Conservation (phyloP, 345 rosid genomes). For the Hirschfeldia incana region DNA sequence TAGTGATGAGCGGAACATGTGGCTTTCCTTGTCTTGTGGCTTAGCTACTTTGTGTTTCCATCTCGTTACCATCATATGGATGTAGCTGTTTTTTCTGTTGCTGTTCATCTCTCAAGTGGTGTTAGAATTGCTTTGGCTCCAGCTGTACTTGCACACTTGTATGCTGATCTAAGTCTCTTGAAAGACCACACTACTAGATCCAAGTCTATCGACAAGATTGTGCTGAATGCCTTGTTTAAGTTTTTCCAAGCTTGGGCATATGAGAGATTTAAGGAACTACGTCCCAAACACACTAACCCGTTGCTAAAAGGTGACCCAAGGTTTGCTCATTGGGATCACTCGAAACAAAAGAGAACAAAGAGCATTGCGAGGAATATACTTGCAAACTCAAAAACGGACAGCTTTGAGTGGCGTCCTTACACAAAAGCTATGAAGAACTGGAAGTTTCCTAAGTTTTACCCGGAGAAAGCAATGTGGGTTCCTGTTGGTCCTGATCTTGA, state of each 20-base stretch:
- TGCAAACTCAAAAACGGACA: constrained; percentile 23
- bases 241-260: constrained; percentile 54
- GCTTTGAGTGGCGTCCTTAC: constrained; percentile 56
- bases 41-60: no score
- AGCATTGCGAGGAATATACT: constrained; percentile 23
- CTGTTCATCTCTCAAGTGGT: no score
- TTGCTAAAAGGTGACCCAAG: constrained; percentile 39
- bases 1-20: no score
- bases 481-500: constrained; percentile 13
- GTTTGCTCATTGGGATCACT: constrained; percentile 38
- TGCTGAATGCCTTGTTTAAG: constrained; percentile 36
- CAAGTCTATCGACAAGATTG: neutral
- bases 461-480: constrained; percentile 29
- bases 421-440: constrained; percentile 24
- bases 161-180: no score
- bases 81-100: no score
- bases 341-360: neutral
- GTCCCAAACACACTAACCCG: constrained; percentile 20
- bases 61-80: no score
- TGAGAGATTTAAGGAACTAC: constrained; percentile 46
- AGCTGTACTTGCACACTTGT: no score
- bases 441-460: constrained; percentile 35
- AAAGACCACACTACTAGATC: no score
- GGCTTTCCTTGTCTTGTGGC: no score
- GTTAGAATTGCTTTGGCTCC: no score